Base-by-base conservation (phyloP, 192 early-diverging fungal species). In the Coemansia sp. region DNA sequence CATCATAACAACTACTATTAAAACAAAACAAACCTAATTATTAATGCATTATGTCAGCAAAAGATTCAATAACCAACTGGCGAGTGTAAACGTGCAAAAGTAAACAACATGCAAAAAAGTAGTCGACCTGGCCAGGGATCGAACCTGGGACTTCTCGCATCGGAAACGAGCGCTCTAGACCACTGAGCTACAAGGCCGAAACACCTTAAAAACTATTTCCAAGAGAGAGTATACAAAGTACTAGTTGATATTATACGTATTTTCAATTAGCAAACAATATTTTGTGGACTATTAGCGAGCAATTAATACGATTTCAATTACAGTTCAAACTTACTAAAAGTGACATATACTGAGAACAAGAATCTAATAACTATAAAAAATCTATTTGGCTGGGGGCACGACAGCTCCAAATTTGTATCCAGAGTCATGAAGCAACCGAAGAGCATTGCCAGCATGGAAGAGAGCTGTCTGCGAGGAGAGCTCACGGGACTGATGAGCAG, bases 341-440 rank as follows among this genome's bases (percentile, higher is more conserved):
- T 43, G 15, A 43, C 41, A 43, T 43, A 43, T 43, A 32, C 29
- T 32, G 29, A 32, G 29, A 51, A 19, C 51, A 27, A 22, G 21
- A 53, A 27, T 25, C 14, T 8, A 19, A 27, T 6, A 32, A 32
- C 6, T 5, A 6, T 32, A 24, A 22, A 51, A 53, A 53, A 12
- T 25, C 10, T 53, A 53, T 53, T 53, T 27, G 9, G 32, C 32
- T 57, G 19, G 56, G 19, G 9, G 22, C 29, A 32, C 29, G 29
- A 32, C 3, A 8, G 47, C 47, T 24, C 77, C 77, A 71, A 80
- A 80, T 48, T 68, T 74, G 64, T 80, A 80, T 52, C 73, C 73
- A 27, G 72, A 59, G 48, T 80, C 63, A 52, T 80, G 77, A 61
- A 80, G 37, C 29, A 80, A 57, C 22, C 71, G 77, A 38, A 80